Base-by-base conservation (phyloP, 139 green algal species). In the Astrephomene gubernaculifera region DNA sequence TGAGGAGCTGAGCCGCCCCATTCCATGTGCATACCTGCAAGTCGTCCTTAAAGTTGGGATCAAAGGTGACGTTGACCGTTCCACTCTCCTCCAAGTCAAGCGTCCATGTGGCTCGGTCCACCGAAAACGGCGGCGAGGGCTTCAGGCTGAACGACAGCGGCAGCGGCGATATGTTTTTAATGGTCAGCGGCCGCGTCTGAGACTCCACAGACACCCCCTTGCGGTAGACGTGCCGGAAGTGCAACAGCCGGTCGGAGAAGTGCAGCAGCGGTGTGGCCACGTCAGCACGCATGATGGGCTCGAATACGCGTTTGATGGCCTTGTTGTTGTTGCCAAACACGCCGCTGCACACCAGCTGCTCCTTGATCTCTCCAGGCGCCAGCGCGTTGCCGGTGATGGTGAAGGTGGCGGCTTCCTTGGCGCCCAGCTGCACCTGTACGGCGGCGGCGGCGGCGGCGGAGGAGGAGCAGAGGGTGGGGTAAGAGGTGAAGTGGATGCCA, bases 191-290 rank as follows among this genome's bases (percentile, higher is more conserved):
- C 52, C 89, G 52, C 22, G 39, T 81, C 65, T 93, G 79, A 21
- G 72, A 44, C 19, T 61, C n/a, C 22, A 84, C 49, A 2, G 83
- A 27, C 60, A 90, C 54, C 33, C 88, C 91, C 43, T 89, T 85
- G 2, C 68, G 54, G 79, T 96, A 94, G 5, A 57, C 81, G 89
- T 97, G 93, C 29, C 71, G 33, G 72, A 94, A 97, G 33, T 81
- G 60, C 9, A 97, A 64, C 21, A 78, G 38, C 12, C 84, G 84
- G 49, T 90, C 80, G 21, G 90, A 94, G 43, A 96, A 94, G 25
- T 95, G 89, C 71, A 97, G 89, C 60, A 95, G 80, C 10, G 95
- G 95, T 21, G 81, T 81, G 21, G 90, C 89, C 29, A 97, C 90
- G 14, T 92, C 80, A 19, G 89, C 92, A 31, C 68, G 44, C 60